A percentile compares a stretch with the other conserved stretches of the same genome.
These are phyloP conservation scores for Barnettozyma wickerhamii DNA, from an alignment of 805 yeast genomes.

Conservation along the genomic window DNA sequence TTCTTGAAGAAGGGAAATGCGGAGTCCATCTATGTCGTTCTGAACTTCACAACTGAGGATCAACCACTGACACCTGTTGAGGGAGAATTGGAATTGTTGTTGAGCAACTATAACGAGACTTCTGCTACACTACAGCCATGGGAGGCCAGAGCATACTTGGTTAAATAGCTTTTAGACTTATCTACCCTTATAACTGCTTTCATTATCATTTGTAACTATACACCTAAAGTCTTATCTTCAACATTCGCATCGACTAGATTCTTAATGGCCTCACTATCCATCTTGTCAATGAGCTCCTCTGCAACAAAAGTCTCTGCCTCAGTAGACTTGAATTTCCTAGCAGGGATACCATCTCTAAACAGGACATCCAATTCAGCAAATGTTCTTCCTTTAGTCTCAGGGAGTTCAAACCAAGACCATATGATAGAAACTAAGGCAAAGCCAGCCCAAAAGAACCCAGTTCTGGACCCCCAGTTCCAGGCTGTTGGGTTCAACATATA, in stretches of 20 bases:
- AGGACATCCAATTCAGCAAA: slow-evolving; percentile 53
- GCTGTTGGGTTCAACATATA: slow-evolving; percentile 43
- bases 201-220: background rate
- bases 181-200: too few species aligned
- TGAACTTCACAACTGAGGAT: slow-evolving; percentile 38
- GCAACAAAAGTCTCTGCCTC: slow-evolving; percentile 19
- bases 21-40: slow-evolving; percentile 33
- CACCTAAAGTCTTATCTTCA: background rate
- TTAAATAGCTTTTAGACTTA: slow-evolving; percentile 7
- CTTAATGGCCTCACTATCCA: slow-evolving; percentile 17
- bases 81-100: slow-evolving; percentile 29
- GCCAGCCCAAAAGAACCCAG: slow-evolving; percentile 43
- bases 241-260: slow-evolving; percentile 9
- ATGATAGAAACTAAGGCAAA: slow-evolving; percentile 27
- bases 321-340: slow-evolving; percentile 28
- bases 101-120: slow-evolving; percentile 27
- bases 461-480: slow-evolving; percentile 41
- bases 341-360: slow-evolving; percentile 32
- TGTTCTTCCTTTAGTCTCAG: slow-evolving; percentile 52
- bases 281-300: slow-evolving; percentile 14
- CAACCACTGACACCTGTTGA: slow-evolving; percentile 28
- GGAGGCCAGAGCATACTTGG: slow-evolving; percentile 41
- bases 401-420: slow-evolving; percentile 48
- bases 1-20: slow-evolving; percentile 35
- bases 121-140: slow-evolving; percentile 33